A percentile compares a stretch with the other conserved stretches of the same genome.
phyloP scores from a whole-genome alignment of 495 filamentous ascomycete genomes.

The Neurospora sp. region DNA sequence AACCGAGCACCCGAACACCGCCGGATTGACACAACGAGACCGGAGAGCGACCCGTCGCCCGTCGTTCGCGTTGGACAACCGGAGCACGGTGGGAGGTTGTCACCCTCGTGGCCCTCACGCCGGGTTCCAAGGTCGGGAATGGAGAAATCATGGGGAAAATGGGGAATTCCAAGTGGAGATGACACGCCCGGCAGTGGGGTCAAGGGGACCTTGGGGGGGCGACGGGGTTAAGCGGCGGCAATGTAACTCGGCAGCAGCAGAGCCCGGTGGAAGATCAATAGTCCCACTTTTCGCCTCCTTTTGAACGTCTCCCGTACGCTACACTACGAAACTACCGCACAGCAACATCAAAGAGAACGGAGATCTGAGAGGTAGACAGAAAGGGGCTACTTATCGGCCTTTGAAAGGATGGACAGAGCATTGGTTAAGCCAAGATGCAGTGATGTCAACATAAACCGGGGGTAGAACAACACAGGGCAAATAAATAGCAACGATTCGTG shows the following conservation, averaged over 20 bases:
- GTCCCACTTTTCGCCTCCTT: neutral
- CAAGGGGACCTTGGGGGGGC: conserved; percentile 7
- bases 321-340: neutral
- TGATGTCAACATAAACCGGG: neutral
- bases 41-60: neutral
- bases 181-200: conserved; percentile 8
- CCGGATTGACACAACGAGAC: neutral
- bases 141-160: neutral
- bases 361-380: neutral
- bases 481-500: neutral
- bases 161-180: conserved; percentile 8
- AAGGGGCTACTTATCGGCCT: neutral
- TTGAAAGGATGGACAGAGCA: neutral
- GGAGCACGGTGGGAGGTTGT: neutral
- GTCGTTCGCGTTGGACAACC: neutral
- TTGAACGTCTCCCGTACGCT: neutral
- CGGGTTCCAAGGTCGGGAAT: neutral
- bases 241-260: conserved; percentile 16
- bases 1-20: neutral
- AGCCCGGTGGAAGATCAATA: conserved; percentile 1
- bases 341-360: neutral
- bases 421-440: neutral
- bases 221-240: conserved; percentile 11
- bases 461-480: neutral
- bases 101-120: neutral